Percentiles rank a stretch among this genome's conserved stretches.
Conservation (phyloP, 1,284 basidiomycete species). For the Amylostereum areolatum region DNA sequence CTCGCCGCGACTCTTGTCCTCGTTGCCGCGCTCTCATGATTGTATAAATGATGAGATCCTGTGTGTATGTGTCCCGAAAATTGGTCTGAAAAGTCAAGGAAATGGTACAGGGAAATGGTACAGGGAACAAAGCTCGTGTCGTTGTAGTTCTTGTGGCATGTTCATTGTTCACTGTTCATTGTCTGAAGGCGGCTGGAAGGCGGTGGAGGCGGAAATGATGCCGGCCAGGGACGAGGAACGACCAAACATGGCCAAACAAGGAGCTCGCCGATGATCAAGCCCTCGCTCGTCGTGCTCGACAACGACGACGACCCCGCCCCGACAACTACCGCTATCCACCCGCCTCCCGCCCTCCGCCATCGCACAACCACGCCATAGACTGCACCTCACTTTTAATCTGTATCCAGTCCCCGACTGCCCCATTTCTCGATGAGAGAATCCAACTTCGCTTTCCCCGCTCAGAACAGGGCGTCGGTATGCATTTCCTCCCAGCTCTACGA, state of each 20-base stretch:
- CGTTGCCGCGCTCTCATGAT: too few species aligned
- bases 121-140: too few species aligned
- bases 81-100: too few species aligned
- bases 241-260: conserved; percentile 16
- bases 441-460: conserved; percentile 92
- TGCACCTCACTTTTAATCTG: background rate
- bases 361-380: background rate
- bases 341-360: background rate
- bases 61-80: too few species aligned
- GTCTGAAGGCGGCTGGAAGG: too few species aligned
- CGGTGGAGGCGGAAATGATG: too few species aligned
- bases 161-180: too few species aligned
- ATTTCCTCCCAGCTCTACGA: conserved; percentile 96
- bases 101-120: too few species aligned
- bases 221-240: too few species aligned
- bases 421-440: conserved; percentile 78
- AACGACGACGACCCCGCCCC: conserved; percentile 14
- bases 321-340: background rate
- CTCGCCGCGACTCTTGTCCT: too few species aligned
- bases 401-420: conserved; percentile 2
- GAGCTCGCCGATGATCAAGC: conserved; percentile 17
- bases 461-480: conserved; percentile 93
- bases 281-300: conserved; percentile 17
- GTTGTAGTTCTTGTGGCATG: too few species aligned
- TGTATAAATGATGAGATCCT: too few species aligned